These are phyloP conservation scores for Guadua angustifolia DNA, from an alignment of 176 grass and related monocot genomes.

Conservation along the genomic window DNA sequence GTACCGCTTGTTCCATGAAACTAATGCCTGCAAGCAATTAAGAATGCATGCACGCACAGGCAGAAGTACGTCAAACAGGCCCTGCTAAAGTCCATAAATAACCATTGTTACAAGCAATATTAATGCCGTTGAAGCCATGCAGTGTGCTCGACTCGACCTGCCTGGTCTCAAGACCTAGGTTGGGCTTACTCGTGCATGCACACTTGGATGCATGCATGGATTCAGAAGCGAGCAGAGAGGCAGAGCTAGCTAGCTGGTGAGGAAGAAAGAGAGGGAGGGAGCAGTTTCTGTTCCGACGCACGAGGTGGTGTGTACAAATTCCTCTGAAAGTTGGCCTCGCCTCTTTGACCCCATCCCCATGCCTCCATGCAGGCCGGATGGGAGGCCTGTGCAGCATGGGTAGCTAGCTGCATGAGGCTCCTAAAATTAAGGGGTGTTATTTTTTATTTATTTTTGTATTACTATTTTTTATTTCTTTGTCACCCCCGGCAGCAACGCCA, in stretches of 20 bases:
- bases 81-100: conserved; percentile 39
- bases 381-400: too few relatives aligned
- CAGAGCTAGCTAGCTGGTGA: background rate
- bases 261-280: background rate
- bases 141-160: conserved; percentile 32
- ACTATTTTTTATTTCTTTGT: background rate
- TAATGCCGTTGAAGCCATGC: conserved; percentile 28
- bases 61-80: conserved; percentile 43
- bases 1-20: background rate
- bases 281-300: conserved; percentile 15
- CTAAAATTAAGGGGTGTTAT: too few relatives aligned
- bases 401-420: too few relatives aligned
- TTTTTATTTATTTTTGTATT: too few relatives aligned
- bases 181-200: background rate
- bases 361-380: too few relatives aligned
- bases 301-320: background rate
- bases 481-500: conserved; percentile 41
- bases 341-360: conserved; percentile 37
- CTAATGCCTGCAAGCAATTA: background rate
- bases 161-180: conserved; percentile 39
- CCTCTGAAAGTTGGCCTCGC: conserved; percentile 22
- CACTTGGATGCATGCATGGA: conserved; percentile 11
- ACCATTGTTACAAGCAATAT: conserved; percentile 35
- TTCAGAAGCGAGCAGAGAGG: background rate
- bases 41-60: background rate